A percentile compares a stretch with the other conserved stretches of the same genome.
phyloP scores from a whole-genome alignment of 345 rosid species.

The Eucalyptus fibrosa region DNA sequence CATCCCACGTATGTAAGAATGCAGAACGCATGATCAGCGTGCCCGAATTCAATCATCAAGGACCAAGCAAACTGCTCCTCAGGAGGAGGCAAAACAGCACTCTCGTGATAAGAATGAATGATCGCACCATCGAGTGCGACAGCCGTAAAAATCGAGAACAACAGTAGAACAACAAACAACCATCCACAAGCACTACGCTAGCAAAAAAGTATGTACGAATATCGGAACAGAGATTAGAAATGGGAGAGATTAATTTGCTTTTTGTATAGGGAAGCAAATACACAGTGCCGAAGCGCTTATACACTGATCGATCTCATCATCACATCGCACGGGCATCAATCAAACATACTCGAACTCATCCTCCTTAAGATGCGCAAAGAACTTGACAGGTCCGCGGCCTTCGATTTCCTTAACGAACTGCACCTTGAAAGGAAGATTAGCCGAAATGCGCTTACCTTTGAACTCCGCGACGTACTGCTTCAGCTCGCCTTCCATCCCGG shows the following conservation, averaged over 20 bases:
- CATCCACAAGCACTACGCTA: neutral
- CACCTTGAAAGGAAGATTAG: constrained; percentile 78
- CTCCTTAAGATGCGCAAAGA: constrained; percentile 77
- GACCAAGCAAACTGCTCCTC: neutral
- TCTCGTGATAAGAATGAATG: neutral
- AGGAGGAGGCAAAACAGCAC: neutral
- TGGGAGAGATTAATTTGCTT: neutral
- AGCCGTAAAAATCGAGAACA: neutral
- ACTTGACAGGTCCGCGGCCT: constrained; percentile 77
- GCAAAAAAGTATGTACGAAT: neutral
- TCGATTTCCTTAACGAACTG: constrained; percentile 47
- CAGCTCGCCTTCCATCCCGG: constrained; percentile 66
- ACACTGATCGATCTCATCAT: neutral
- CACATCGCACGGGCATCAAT: neutral
- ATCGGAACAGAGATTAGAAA: neutral
- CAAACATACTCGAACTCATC: constrained; percentile 67
- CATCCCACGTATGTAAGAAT: neutral
- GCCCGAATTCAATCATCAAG: neutral
- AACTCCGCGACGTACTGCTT: constrained; percentile 64
- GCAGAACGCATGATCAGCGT: neutral
- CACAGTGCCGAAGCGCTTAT: neutral
- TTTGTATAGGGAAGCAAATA: neutral
- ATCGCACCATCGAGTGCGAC: neutral
- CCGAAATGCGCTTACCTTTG: constrained; percentile 82
- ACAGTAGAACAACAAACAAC: neutral